Evolutionary conservation across 129 eudicot genomes (phyloP).

Genomic region (Lactuca sativa): DNA sequence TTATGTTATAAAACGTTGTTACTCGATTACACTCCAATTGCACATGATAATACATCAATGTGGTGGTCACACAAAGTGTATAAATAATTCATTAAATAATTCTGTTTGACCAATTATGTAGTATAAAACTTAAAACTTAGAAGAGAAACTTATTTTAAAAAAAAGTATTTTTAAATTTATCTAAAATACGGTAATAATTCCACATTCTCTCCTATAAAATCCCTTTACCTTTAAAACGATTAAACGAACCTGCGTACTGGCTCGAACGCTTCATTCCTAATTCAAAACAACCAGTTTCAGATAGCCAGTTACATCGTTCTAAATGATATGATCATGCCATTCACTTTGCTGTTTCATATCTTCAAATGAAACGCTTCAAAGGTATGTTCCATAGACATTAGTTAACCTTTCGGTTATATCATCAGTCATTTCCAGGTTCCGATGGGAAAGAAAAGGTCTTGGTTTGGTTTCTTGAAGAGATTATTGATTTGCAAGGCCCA

Average conservation of each 20-base stretch:
- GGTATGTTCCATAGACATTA: conserved; percentile 12
- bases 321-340: background rate
- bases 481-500: conserved; percentile 54
- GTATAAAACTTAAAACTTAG: background rate
- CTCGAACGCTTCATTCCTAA: background rate
- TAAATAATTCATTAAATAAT: background rate
- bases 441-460: conserved; percentile 68
- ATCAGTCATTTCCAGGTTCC: background rate
- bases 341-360: conserved; percentile 8
- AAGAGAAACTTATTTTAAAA: too few relatives aligned
- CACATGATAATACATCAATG: conserved; percentile 39
- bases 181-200: too few relatives aligned
- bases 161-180: too few relatives aligned
- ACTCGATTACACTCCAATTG: conserved; percentile 31
- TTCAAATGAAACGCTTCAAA: conserved; percentile 8
- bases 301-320: conserved; percentile 7
- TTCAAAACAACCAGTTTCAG: background rate
- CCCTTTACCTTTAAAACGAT: background rate
- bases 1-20: conserved; percentile 13
- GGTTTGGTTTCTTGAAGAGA: conserved; percentile 59
- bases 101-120: conserved; percentile 15
- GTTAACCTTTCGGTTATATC: conserved; percentile 4
- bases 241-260: background rate
- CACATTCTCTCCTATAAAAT: too few relatives aligned
- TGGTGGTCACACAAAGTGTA: conserved; percentile 39